Evolutionary conservation across 2,329 filamentous ascomycete genomes (phyloP).

Genomic region (Polytolypa hystricis): DNA sequence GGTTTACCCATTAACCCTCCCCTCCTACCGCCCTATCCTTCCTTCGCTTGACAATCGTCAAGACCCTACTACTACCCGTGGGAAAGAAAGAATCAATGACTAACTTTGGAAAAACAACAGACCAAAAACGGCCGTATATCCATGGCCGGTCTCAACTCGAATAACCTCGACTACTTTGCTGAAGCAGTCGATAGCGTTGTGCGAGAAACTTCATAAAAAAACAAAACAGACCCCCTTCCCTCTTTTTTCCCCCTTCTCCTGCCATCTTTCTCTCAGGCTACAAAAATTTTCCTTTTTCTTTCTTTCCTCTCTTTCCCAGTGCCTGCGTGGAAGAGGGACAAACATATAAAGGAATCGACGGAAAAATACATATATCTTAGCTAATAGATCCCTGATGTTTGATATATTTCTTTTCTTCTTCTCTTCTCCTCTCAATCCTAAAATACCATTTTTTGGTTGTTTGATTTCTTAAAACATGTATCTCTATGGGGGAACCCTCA

Average conservation of each 20-base stretch:
- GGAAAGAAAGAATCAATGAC: no score
- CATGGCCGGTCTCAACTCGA: slow-evolving; percentile 92
- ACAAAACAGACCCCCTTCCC: neutral
- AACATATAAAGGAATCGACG: no score
- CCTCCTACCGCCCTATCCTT: neutral
- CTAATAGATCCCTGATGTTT: neutral
- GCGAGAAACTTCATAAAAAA: slow-evolving; percentile 23
- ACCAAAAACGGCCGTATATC: slow-evolving; percentile 97
- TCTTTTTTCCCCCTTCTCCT: no score
- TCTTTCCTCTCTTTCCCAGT: no score
- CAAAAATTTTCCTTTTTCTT: no score
- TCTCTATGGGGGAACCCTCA: no score
- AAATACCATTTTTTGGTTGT: no score
- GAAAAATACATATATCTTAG: neutral
- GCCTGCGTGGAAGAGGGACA: no score
- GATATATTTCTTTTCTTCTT: neutral
- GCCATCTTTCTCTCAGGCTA: no score
- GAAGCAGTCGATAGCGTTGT: slow-evolving; percentile 81
- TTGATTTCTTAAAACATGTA: no score
- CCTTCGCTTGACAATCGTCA: neutral
- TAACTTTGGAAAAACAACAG: slow-evolving; percentile 14
- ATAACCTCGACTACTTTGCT: slow-evolving; percentile 88
- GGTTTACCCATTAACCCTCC: neutral
- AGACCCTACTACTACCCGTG: no score
- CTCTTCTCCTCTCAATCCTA: neutral